Conservation (phyloP, 2,329 filamentous ascomycete species). For the Emergomyces africanus region DNA sequence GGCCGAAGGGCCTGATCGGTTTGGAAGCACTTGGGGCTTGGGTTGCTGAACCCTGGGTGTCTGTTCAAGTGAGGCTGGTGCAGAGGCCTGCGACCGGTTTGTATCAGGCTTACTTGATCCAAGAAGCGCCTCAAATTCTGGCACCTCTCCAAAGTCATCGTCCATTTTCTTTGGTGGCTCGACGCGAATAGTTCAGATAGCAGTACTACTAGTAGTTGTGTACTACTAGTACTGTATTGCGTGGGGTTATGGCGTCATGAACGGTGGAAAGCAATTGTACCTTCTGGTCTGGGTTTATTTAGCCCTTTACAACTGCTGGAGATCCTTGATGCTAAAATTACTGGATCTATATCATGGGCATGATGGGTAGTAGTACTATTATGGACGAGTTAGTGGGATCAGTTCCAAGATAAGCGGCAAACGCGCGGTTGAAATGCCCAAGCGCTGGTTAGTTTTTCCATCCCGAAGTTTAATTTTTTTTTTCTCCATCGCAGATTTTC, state of each 20-base stretch:
- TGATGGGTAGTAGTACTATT: not conserved
- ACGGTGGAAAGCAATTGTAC: not conserved
- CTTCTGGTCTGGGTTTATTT: not conserved
- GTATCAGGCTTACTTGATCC: constrained; percentile 12
- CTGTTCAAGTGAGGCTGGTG: constrained; percentile 30
- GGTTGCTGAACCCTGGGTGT: constrained; percentile 61
- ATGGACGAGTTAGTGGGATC: not conserved
- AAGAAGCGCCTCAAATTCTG: constrained; percentile 29
- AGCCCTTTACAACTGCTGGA: not conserved
- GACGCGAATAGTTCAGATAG: not conserved
- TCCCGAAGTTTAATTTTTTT: not conserved
- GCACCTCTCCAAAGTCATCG: constrained; percentile 37
- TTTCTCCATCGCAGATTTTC: not conserved
- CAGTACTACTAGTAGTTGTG: too few relatives aligned
- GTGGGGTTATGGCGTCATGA: not conserved
- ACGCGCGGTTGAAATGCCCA: constrained; percentile 2
- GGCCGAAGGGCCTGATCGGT: constrained; percentile 53
- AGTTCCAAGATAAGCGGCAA: not conserved
- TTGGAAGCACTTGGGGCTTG: constrained; percentile 71
- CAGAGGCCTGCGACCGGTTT: constrained; percentile 15
- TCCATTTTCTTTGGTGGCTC: constrained; percentile 22
- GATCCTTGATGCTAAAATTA: not conserved
- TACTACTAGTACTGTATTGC: constrained; percentile 11
- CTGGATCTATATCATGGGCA: not conserved
- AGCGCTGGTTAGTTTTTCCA: not conserved